A percentile compares a stretch with the other conserved stretches of the same genome.
Evolutionary conservation across 148 eudicot species (phyloP).

Genomic region (Amaranthus palmeri): DNA sequence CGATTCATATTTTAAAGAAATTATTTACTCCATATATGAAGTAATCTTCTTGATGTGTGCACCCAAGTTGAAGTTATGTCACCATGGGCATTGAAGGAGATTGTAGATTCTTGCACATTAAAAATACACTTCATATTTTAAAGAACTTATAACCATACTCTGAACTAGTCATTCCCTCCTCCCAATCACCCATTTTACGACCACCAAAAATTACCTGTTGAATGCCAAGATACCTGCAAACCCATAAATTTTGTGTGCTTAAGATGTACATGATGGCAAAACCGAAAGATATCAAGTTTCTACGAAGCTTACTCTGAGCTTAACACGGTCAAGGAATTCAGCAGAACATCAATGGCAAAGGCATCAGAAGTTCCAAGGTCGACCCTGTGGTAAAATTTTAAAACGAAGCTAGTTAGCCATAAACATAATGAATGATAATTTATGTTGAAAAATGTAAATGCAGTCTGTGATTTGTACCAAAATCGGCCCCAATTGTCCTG

Average conservation of each 20-base stretch:
- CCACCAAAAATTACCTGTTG: constrained; percentile 95
- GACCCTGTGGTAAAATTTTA: constrained; percentile 54
- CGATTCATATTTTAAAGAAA: too few species aligned
- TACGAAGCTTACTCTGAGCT: constrained; percentile 76
- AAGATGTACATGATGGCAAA: neutral
- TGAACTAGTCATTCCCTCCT: constrained; percentile 80
- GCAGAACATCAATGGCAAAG: constrained; percentile 80
- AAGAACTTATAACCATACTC: constrained; percentile 78
- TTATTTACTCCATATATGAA: neutral
- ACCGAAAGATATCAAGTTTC: neutral
- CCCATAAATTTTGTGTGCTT: constrained; percentile 1
- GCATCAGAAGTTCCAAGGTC: constrained; percentile 92
- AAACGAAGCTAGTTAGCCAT: constrained; percentile 7
- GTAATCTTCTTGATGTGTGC: neutral
- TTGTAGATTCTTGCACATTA: neutral
- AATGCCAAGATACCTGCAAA: constrained; percentile 74
- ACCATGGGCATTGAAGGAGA: too few species aligned
- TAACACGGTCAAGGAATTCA: constrained; percentile 82
- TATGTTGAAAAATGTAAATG: neutral
- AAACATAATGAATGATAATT: neutral
- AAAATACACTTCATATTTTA: constrained; percentile 39
- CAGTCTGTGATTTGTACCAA: constrained; percentile 44
- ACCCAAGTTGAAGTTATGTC: neutral
- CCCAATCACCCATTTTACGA: constrained; percentile 85
- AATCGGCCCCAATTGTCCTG: constrained; percentile 98